Evolutionary conservation across 139 green algal genomes (phyloP).

Genomic region (Coccomyxa sp.): DNA sequence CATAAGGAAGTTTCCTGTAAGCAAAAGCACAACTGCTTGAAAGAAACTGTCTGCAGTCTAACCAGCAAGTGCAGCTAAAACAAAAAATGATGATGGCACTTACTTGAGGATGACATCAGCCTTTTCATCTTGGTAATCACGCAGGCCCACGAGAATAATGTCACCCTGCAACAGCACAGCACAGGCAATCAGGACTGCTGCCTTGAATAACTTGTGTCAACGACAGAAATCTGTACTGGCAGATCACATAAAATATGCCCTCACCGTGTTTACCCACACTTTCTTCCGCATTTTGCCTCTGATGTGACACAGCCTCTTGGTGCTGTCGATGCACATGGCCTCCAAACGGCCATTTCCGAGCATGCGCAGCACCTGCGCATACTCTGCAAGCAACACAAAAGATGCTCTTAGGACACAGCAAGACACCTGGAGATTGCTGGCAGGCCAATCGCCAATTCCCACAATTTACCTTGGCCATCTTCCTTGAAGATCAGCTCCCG

Average conservation of each 20-base stretch:
- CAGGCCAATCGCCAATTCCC: not conserved
- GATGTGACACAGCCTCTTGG: slow-evolving; percentile 98
- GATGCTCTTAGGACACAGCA: not conserved
- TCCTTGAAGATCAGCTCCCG: slow-evolving; percentile 99
- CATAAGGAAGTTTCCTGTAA: not conserved
- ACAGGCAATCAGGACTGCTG: not conserved
- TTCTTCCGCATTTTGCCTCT: slow-evolving; percentile 99
- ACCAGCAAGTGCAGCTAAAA: no score
- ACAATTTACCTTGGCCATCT: slow-evolving; percentile 78
- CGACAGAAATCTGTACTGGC: slow-evolving; percentile 12
- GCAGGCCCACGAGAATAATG: slow-evolving; percentile 94
- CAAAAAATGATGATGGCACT: not conserved
- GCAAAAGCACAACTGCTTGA: not conserved
- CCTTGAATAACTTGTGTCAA: no score
- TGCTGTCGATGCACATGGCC: slow-evolving; percentile 96
- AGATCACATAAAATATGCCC: not conserved
- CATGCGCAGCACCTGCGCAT: slow-evolving; percentile 96
- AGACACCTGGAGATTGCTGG: not conserved
- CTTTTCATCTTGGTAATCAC: slow-evolving; percentile 99
- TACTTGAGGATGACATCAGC: slow-evolving; percentile 99
- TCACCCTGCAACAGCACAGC: slow-evolving; percentile 62
- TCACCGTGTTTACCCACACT: slow-evolving; percentile 80
- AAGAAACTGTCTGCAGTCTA: no score
- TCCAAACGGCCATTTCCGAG: slow-evolving; percentile 97
- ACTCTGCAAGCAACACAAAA: slow-evolving; percentile 49